phyloP scores from a whole-genome alignment of 352 stramenopile species.

The Phytophthora brassicae region DNA sequence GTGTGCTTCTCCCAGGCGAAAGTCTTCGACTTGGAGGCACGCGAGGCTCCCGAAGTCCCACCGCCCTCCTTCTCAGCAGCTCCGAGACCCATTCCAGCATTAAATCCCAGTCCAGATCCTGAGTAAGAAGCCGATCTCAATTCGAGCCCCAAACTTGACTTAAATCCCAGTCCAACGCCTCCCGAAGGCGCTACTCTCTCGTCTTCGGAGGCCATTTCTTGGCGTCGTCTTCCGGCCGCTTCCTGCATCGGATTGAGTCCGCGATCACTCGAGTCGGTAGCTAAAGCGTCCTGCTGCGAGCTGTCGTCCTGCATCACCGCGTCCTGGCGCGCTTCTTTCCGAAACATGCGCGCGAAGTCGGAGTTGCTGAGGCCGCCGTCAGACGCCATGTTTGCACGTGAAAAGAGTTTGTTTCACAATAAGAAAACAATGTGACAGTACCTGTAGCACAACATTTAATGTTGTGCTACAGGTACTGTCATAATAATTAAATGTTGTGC shows the following conservation, averaged over 20 bases:
- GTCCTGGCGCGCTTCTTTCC: slow-evolving; percentile 34
- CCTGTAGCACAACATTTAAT: no score
- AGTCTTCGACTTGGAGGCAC: slow-evolving; percentile 29
- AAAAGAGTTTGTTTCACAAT: no score
- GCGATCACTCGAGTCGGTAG: not conserved
- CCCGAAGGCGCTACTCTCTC: not conserved
- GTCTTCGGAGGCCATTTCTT: slow-evolving; percentile 21
- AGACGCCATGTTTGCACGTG: no score
- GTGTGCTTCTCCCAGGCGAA: slow-evolving; percentile 95
- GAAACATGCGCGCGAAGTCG: slow-evolving; percentile 83
- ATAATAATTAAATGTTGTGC: no score
- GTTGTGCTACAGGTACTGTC: no score
- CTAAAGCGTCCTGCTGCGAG: not conserved
- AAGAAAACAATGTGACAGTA: no score
- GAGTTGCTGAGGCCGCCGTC: slow-evolving; percentile 55
- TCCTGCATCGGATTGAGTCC: slow-evolving; percentile 22
- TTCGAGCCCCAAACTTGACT: not conserved
- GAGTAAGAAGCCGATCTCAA: not conserved
- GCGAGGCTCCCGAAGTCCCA: not conserved
- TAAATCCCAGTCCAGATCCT: slow-evolving; percentile 18
- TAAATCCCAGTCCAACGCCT: slow-evolving; percentile 2
- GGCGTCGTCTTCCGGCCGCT: slow-evolving; percentile 19
- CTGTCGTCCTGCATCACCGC: not conserved
- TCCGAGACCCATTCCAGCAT: slow-evolving; percentile 22
- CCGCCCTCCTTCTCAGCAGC: slow-evolving; percentile 3